Percentiles rank a stretch among this genome's conserved stretches.
These are phyloP conservation scores for Tanacetum coccineum DNA, from an alignment of 129 eudicot genomes.

Conservation along the genomic window DNA sequence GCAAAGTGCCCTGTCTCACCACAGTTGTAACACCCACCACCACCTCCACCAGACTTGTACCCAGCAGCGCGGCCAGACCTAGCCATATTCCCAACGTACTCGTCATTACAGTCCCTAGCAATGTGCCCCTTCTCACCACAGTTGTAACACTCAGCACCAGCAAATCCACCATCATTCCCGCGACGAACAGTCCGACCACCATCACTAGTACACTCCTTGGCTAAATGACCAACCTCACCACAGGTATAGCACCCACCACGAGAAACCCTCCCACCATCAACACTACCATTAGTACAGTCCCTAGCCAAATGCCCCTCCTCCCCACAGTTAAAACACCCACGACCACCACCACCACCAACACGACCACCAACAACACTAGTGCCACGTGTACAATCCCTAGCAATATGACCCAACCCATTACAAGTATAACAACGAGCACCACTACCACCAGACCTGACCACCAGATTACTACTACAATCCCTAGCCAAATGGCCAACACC, in stretches of 20 bases:
- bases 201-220: not conserved
- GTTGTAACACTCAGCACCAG: slow-evolving; percentile 9
- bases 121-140: no score
- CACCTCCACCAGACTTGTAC: slow-evolving; percentile 15
- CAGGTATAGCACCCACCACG: no score
- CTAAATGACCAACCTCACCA: no score
- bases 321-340: not conserved
- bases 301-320: slow-evolving; percentile 6
- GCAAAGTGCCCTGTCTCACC: slow-evolving; percentile 56
- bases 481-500: slow-evolving; percentile 53
- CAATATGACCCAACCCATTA: slow-evolving; percentile 38
- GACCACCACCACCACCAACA: slow-evolving; percentile 20
- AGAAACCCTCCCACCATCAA: no score
- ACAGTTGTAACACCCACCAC: slow-evolving; percentile 36
- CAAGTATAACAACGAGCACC: slow-evolving; percentile 35
- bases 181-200: slow-evolving; percentile 34
- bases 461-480: slow-evolving; percentile 33
- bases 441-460: slow-evolving; percentile 32
- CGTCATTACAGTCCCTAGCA: not conserved
- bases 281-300: slow-evolving; percentile 18
- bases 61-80: slow-evolving; percentile 15
- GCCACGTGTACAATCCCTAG: slow-evolving; percentile 33
- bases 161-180: not conserved
- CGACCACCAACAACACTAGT: no score
- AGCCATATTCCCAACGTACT: slow-evolving; percentile 28